Evolutionary conservation across 2,329 filamentous ascomycete species (phyloP).

Genomic region (Fusarium circinatum): DNA sequence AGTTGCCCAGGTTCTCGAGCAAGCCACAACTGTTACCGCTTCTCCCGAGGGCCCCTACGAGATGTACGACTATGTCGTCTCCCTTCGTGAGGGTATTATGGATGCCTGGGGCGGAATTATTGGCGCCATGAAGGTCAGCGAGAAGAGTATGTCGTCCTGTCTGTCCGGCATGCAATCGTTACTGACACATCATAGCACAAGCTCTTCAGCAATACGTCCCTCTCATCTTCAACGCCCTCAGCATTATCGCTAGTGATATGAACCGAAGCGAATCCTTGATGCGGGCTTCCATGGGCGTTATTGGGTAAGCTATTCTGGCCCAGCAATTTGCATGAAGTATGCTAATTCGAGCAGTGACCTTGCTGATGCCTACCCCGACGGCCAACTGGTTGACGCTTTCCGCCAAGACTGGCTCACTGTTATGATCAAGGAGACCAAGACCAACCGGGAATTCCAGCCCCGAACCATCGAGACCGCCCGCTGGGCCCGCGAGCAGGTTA

Average conservation of each 20-base stretch:
- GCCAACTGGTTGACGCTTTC: slow-evolving; percentile 86
- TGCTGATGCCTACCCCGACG: slow-evolving; percentile 91
- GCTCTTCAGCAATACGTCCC: slow-evolving; percentile 81
- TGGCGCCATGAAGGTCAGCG: slow-evolving; percentile 86
- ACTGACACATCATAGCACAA: slow-evolving; percentile 62
- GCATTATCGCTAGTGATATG: slow-evolving; percentile 80
- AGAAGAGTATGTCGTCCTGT: slow-evolving; percentile 71
- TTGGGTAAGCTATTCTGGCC: slow-evolving; percentile 73
- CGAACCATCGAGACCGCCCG: slow-evolving; percentile 94
- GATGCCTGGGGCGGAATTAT: slow-evolving; percentile 99
- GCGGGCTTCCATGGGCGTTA: slow-evolving; percentile 95
- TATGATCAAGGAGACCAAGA: slow-evolving; percentile 92
- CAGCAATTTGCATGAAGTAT: background rate
- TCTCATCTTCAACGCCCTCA: slow-evolving; percentile 87
- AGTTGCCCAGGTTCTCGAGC: slow-evolving; percentile 92
- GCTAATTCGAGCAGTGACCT: slow-evolving; percentile 73
- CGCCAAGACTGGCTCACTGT: slow-evolving; percentile 88
- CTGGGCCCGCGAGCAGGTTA: slow-evolving; percentile 97
- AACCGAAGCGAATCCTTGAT: slow-evolving; percentile 93
- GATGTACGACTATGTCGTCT: slow-evolving; percentile 96
- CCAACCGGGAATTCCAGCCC: slow-evolving; percentile 84
- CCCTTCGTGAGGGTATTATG: slow-evolving; percentile 96
- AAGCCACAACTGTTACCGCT: slow-evolving; percentile 85
- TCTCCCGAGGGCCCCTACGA: slow-evolving; percentile 86
- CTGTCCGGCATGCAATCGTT: slow-evolving; percentile 28